A percentile compares a stretch with the other conserved stretches of the same genome.
These are phyloP conservation scores for Metrosideros polymorpha DNA, from an alignment of 441 rosid species.

Conservation along the genomic window DNA sequence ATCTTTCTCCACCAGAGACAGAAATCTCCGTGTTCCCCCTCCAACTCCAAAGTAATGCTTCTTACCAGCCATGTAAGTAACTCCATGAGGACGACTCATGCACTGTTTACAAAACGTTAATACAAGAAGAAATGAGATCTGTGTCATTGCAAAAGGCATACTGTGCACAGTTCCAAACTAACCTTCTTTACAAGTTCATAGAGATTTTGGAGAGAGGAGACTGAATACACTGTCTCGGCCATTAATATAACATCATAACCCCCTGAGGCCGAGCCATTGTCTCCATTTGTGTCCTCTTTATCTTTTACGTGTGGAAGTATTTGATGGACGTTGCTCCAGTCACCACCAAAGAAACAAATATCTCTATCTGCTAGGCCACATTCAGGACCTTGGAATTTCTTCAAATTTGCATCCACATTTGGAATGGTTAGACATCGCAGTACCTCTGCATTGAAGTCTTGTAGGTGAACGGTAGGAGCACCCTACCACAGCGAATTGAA, in stretches of 20 bases:
- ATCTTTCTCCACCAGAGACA: constrained; percentile 68
- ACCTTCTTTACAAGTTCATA: constrained; percentile 77
- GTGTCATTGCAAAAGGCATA: neutral
- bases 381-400: constrained; percentile 8
- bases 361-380: constrained; percentile 12
- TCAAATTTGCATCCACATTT: constrained; percentile 48
- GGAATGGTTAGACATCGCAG: constrained; percentile 76
- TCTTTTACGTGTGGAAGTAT: constrained; percentile 40
- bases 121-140: constrained; percentile 2
- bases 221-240: constrained; percentile 88
- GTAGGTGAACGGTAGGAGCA: constrained; percentile 61
- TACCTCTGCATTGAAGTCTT: constrained; percentile 92
- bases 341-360: constrained; percentile 73
- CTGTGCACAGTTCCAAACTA: neutral
- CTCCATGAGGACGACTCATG: constrained; percentile 46
- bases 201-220: constrained; percentile 56
- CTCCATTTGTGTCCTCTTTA: constrained; percentile 16
- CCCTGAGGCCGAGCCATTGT: constrained; percentile 1
- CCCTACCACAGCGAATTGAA: constrained; percentile 31
- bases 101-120: constrained; percentile 33
- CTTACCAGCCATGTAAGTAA: constrained; percentile 80
- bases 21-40: constrained; percentile 81
- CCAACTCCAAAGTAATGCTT: constrained; percentile 95
- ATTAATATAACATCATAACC: constrained; percentile 80
- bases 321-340: constrained; percentile 71